These are phyloP conservation scores for Hydrangea macrophylla DNA, from an alignment of 148 eudicot genomes.

Conservation along the genomic window DNA sequence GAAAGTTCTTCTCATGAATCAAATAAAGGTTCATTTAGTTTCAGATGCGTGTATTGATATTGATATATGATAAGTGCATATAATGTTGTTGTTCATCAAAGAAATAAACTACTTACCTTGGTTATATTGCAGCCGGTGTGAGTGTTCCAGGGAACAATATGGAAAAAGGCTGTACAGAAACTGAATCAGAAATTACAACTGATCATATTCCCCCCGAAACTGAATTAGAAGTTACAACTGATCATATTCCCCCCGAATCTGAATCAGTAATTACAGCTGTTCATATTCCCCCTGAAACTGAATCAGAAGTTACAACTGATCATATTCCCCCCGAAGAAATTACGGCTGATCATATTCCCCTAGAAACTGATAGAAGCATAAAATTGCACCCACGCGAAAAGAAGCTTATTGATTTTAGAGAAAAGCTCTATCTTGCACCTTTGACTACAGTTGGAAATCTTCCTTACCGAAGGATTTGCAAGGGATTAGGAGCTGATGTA, in stretches of 20 bases:
- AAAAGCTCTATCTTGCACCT: constrained; percentile 93
- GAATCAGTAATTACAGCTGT: no score
- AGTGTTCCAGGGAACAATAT: constrained; percentile 26
- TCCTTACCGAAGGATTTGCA: constrained; percentile 92
- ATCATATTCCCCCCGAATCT: no score
- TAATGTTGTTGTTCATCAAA: constrained; percentile 1
- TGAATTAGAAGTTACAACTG: no score
- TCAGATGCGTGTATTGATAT: background rate
- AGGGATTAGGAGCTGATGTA: constrained; percentile 88
- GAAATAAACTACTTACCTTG: background rate
- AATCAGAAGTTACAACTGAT: no score
- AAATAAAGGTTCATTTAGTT: constrained; percentile 40
- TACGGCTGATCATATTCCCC: no score
- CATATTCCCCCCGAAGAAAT: no score
- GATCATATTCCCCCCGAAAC: constrained; percentile 24
- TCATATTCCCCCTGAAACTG: no score
- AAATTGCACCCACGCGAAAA: constrained; percentile 71
- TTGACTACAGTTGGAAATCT: constrained; percentile 97
- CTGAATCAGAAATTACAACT: constrained; percentile 20
- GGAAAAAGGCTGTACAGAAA: constrained; percentile 29
- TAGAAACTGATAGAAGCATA: constrained; percentile 70
- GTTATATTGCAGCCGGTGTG: constrained; percentile 27
- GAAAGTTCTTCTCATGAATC: constrained; percentile 28
- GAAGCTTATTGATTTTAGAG: constrained; percentile 88
- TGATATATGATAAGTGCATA: no score